Base-by-base conservation (phyloP, 1,284 basidiomycete species). In the Trametes polyzona region DNA sequence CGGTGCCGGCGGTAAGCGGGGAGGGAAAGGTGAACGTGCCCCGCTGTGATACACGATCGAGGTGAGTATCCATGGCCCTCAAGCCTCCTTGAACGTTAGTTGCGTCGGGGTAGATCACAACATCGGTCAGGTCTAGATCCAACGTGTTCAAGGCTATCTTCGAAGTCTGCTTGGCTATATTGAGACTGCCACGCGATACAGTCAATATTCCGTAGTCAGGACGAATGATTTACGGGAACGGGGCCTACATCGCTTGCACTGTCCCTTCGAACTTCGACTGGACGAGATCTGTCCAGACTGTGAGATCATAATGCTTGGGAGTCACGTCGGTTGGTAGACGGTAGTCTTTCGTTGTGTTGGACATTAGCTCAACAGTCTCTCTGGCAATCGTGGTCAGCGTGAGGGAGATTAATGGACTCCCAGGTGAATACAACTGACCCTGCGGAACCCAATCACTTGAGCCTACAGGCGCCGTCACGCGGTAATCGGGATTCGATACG, bases 241-340 rank as follows among this genome's bases (percentile, higher is more conserved):
- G 29, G 11, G 73, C 81, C 53, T 58, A 86, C 90, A 80, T 76
- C 66, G 95, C 84, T 63, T 87, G 84, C 30, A 88, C 92, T 49
- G 88, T 80, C 33, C 96, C 96, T 24, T 85, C 79, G 69, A 95
- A 97, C 17, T 74, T 81, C 46, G 85, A 78, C 12, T 80, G 79
- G 59, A 89, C 80, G 43, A 97, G 82, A 73, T 96, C 91, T 3
- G 95, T 96, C 70, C 83, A 88, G 73, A 96, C 77, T 43, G 85
- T 88, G 43, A 97, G 73, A 65, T 89, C 91, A 74, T 97, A 98
- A 73, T 96, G 93, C 21, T 75, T 81, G 21, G 93, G 90, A 62
- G 80, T 83, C 52, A 93, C 86, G 63, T 86, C 78, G 8, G 80
- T 82, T 7, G 93, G 93, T 44, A 96, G 83, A 64, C 93, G 86